phyloP scores from a whole-genome alignment of 2,329 filamentous ascomycete genomes.

The Ciborinia camelliae region DNA sequence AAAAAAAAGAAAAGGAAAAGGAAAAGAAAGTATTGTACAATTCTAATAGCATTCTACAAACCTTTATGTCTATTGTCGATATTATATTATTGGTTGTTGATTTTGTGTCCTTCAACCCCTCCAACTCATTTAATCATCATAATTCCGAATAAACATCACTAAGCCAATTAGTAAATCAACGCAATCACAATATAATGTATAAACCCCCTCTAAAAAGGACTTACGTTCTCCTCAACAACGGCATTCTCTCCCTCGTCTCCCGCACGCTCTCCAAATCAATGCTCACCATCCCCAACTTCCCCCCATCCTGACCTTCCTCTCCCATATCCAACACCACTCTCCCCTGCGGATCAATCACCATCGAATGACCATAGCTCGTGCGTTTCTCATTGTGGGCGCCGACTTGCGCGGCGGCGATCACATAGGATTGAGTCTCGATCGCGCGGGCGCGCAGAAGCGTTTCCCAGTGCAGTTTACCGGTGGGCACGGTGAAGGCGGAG shows the following conservation, averaged over 20 bases:
- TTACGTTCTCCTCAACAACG: constrained; percentile 49
- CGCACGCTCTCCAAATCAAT: constrained; percentile 51
- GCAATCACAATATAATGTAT: neutral
- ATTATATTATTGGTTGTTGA: neutral
- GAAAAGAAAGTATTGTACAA: neutral
- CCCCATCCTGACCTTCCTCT: constrained; percentile 45
- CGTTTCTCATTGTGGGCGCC: constrained; percentile 72
- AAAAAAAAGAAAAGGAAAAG: constrained; percentile 1
- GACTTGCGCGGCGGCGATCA: constrained; percentile 80
- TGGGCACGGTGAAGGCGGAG: constrained; percentile 84
- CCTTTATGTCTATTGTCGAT: neutral
- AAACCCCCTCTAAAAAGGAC: constrained; percentile 17
- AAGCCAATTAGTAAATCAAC: constrained; percentile 1
- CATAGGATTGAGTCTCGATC: constrained; percentile 84
- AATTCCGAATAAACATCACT: constrained; percentile 30
- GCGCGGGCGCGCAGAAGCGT: constrained; percentile 73
- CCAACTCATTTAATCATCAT: constrained; percentile 2
- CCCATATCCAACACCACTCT: constrained; percentile 63
- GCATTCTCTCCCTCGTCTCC: constrained; percentile 54
- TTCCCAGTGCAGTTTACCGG: constrained; percentile 84
- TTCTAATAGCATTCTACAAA: neutral
- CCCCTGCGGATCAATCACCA: constrained; percentile 88
- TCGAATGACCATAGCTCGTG: constrained; percentile 78
- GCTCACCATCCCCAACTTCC: constrained; percentile 47
- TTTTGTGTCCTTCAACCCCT: neutral